Evolutionary conservation across 1,284 basidiomycete species (phyloP).

Genomic region (Fomitopsis pinicola): DNA sequence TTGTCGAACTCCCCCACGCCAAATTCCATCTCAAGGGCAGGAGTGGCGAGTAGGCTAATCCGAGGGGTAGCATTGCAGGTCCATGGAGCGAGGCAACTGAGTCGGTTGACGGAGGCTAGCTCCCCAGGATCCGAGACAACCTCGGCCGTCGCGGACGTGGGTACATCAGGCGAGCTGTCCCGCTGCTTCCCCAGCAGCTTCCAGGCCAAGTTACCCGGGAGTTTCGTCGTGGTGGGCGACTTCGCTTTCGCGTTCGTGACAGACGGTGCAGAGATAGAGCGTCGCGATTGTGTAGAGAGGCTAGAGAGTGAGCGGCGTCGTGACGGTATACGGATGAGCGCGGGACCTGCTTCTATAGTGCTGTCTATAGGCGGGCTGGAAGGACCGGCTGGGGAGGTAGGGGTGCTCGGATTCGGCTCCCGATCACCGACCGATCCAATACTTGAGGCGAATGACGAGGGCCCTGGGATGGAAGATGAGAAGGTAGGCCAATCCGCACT

Average conservation of each 20-base stretch:
- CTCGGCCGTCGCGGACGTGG: slow-evolving; percentile 9
- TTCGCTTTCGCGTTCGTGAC: slow-evolving; percentile 45
- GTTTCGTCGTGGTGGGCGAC: slow-evolving; percentile 34
- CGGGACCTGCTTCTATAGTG: slow-evolving; percentile 8
- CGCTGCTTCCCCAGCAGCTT: slow-evolving; percentile 47
- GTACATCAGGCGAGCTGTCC: slow-evolving; percentile 6
- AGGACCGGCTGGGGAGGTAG: slow-evolving; percentile 12
- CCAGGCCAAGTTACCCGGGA: slow-evolving; percentile 48
- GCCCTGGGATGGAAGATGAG: slow-evolving; percentile 37
- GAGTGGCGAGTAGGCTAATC: slow-evolving; percentile 24
- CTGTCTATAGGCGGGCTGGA: slow-evolving; percentile 13
- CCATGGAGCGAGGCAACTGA: slow-evolving; percentile 42
- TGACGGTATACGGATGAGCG: slow-evolving; percentile 27
- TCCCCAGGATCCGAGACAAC: slow-evolving; percentile 15
- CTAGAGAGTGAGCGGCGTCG: slow-evolving; percentile 57
- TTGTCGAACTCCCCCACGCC: slow-evolving; percentile 19
- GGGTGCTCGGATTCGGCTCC: slow-evolving; percentile 16
- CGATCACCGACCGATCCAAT: slow-evolving; percentile 17
- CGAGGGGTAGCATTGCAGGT: slow-evolving; percentile 31
- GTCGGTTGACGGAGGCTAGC: slow-evolving; percentile 18
- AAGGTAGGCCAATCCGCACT: slow-evolving; percentile 38
- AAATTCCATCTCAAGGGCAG: slow-evolving; percentile 26
- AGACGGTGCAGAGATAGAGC: slow-evolving; percentile 39
- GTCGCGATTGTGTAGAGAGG: slow-evolving; percentile 41
- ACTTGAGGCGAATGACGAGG: slow-evolving; percentile 51